Conservation (phyloP, 2,329 filamentous ascomycete genomes). For the Pseudogymnoascus pannorum region DNA sequence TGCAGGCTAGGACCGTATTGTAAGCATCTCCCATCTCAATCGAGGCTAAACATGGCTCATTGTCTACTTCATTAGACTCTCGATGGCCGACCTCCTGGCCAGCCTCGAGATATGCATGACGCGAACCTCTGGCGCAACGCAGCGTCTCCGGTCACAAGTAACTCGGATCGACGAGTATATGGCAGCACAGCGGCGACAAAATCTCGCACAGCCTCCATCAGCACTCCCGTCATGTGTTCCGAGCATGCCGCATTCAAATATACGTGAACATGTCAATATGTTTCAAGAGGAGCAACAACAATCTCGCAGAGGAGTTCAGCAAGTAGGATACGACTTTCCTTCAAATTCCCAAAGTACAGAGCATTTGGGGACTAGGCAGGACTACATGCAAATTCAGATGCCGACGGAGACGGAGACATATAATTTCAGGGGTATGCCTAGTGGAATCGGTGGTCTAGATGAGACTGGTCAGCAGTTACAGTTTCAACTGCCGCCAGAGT, state of each 20-base stretch:
- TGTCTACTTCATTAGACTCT: constrained; percentile 19
- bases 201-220: constrained; percentile 1
- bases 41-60: background rate
- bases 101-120: constrained; percentile 36
- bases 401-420: background rate
- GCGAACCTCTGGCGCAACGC: constrained; percentile 31
- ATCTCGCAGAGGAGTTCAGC: background rate
- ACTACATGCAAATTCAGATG: background rate
- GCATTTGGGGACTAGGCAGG: background rate
- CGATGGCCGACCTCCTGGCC: constrained; percentile 39
- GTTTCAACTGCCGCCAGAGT: constrained; percentile 34
- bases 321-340: background rate
- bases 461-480: constrained; percentile 23
- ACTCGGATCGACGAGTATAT: constrained; percentile 35
- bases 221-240: background rate
- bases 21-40: constrained; percentile 15
- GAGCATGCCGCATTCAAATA: background rate
- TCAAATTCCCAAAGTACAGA: background rate
- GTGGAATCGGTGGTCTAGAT: background rate
- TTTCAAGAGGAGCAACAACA: background rate
- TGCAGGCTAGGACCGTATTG: constrained; percentile 33
- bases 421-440: background rate
- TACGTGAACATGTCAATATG: background rate
- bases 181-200: constrained; percentile 11
- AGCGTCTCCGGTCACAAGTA: constrained; percentile 35